Percentiles rank a stretch among this genome's conserved stretches.
Conservation (phyloP, 1,284 basidiomycete species). For the Wallemia mellicola region DNA sequence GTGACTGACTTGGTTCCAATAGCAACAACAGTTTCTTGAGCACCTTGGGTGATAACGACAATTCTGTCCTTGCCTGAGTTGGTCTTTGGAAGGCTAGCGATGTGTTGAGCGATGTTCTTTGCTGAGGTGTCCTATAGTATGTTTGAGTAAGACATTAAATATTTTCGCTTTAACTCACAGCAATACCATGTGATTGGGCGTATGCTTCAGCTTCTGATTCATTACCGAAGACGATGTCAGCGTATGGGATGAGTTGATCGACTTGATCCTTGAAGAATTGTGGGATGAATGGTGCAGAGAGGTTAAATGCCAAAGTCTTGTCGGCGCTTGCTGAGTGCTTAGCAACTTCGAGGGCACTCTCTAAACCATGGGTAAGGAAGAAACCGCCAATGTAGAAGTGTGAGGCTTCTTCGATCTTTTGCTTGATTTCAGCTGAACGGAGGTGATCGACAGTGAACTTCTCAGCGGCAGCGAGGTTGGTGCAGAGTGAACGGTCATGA, state of each 20-base stretch:
- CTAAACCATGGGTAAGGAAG: constrained; percentile 80
- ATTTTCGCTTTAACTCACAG: too few species aligned
- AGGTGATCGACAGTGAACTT: constrained; percentile 59
- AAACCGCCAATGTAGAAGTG: constrained; percentile 88
- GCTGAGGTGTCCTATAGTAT: constrained; percentile 15
- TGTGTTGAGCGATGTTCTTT: constrained; percentile 8
- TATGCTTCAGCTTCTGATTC: constrained; percentile 77
- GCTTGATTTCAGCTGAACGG: constrained; percentile 39
- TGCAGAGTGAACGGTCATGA: constrained; percentile 74
- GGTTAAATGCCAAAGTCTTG: constrained; percentile 74
- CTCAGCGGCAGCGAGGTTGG: constrained; percentile 67
- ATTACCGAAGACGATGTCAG: constrained; percentile 72
- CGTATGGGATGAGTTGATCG: constrained; percentile 44
- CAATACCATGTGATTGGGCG: constrained; percentile 30
- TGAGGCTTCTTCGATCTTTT: constrained; percentile 47
- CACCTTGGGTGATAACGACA: constrained; percentile 77
- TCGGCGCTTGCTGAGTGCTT: constrained; percentile 44
- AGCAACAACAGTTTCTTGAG: constrained; percentile 51
- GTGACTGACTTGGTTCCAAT: constrained; percentile 26
- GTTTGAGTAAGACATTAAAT: too few species aligned
- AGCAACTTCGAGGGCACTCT: constrained; percentile 42
- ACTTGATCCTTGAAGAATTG: constrained; percentile 73
- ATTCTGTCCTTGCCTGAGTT: constrained; percentile 42
- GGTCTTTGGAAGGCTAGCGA: constrained; percentile 32
- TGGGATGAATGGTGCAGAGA: constrained; percentile 90